Percentiles rank a stretch among this genome's conserved stretches.
Conservation (phyloP, 1,284 basidiomycete genomes). For the Cutaneotrichosporon spelunceum region DNA sequence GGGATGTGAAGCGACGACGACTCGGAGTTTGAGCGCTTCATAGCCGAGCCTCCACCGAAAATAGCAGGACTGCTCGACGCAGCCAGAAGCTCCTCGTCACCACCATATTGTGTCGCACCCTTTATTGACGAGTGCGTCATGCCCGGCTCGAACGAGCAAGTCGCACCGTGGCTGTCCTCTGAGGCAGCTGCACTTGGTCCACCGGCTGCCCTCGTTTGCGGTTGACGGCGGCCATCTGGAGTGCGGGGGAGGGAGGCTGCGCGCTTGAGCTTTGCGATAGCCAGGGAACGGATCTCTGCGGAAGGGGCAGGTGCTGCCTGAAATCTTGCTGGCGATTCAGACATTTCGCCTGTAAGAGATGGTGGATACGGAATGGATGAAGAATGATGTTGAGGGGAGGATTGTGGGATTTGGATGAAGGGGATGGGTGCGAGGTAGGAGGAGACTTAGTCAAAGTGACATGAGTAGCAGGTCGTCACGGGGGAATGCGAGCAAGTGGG, state of each 20-base stretch:
- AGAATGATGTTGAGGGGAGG: background rate
- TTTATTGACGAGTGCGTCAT: constrained; percentile 12
- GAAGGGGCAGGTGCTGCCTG: constrained; percentile 16
- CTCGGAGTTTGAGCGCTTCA: constrained; percentile 42
- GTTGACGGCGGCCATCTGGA: constrained; percentile 77
- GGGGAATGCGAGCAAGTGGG: background rate
- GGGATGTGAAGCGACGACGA: constrained; percentile 37
- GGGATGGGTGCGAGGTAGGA: background rate
- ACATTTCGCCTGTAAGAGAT: constrained; percentile 8
- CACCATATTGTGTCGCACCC: constrained; percentile 12
- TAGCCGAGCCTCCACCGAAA: constrained; percentile 21
- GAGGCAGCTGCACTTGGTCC: constrained; percentile 7
- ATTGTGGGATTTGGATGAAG: background rate
- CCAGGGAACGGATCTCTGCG: constrained; percentile 60
- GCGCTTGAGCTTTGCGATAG: constrained; percentile 82
- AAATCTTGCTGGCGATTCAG: constrained; percentile 11
- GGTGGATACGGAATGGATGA: background rate
- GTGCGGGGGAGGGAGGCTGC: constrained; percentile 82
- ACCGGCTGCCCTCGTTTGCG: constrained; percentile 58
- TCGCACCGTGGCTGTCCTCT: constrained; percentile 10
- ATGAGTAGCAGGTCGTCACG: background rate
- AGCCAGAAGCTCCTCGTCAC: constrained; percentile 39
- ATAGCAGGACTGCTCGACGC: constrained; percentile 26
- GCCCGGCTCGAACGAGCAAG: background rate
- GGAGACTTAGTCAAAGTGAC: background rate